Percentiles rank a stretch among this genome's conserved stretches.
phyloP scores from a whole-genome alignment of 345 rosid species.

The Laguncularia racemosa region DNA sequence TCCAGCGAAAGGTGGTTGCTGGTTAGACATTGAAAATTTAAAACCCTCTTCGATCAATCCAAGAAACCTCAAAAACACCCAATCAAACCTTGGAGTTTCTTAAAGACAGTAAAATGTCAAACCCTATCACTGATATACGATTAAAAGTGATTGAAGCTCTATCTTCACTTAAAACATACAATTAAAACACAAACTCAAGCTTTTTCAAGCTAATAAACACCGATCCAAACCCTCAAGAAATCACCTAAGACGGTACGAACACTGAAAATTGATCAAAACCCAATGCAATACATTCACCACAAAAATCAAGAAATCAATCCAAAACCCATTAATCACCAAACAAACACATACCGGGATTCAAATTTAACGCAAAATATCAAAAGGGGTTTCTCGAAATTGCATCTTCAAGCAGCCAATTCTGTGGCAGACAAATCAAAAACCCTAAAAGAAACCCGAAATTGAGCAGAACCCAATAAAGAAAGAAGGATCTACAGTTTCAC shows the following conservation, averaged over 20 bases:
- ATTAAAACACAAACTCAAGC: background rate
- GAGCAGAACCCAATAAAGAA: conserved; percentile 14
- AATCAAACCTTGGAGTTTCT: too few species aligned
- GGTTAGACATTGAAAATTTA: conserved; percentile 55
- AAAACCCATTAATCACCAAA: too few species aligned
- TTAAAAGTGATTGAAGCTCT: too few species aligned
- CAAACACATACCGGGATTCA: too few species aligned
- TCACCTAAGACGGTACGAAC: conserved; percentile 17
- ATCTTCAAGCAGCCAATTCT: too few species aligned
- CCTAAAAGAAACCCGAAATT: conserved; percentile 12
- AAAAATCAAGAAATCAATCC: background rate
- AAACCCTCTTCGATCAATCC: background rate
- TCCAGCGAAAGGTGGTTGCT: conserved; percentile 39
- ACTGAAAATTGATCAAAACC: conserved; percentile 23
- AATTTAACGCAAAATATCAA: too few species aligned
- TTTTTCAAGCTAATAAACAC: background rate
- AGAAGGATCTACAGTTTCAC: background rate
- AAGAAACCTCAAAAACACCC: too few species aligned
- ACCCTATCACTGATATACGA: too few species aligned
- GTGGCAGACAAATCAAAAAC: conserved; percentile 6
- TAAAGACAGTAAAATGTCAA: too few species aligned
- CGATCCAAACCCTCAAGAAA: conserved; percentile 6
- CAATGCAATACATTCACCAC: conserved; percentile 24
- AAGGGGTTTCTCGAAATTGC: too few species aligned
- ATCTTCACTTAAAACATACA: background rate